Percentiles rank a stretch among this genome's conserved stretches.
Evolutionary conservation across 495 filamentous ascomycete genomes (phyloP).

Genomic region (Neurospora sp.): DNA sequence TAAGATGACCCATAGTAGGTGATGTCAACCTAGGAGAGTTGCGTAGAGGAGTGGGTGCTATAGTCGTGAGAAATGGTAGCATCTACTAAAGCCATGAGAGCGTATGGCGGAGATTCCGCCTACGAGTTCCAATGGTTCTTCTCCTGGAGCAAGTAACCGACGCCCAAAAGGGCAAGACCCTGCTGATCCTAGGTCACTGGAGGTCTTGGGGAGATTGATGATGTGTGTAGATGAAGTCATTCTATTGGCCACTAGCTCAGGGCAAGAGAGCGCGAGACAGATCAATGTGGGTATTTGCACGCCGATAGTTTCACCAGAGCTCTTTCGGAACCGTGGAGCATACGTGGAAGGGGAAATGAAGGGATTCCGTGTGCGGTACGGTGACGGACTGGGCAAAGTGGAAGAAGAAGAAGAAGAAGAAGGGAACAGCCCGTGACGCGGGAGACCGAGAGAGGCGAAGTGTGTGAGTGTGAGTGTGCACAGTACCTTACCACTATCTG

Average conservation of each 20-base stretch:
- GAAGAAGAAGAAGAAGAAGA: neutral
- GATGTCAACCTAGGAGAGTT: neutral
- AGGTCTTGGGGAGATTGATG: conserved; percentile 9
- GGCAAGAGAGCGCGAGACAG: neutral
- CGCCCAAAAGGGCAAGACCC: conserved; percentile 18
- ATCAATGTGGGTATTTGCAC: neutral
- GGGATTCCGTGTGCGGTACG: neutral
- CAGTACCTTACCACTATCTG: neutral
- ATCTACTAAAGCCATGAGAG: neutral
- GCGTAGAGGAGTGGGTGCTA: neutral
- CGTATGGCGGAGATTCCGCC: neutral
- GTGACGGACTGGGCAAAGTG: conserved; percentile 1
- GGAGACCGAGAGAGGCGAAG: conserved; percentile 1
- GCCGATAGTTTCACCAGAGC: neutral
- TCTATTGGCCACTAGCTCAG: conserved; percentile 13
- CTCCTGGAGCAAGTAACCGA: neutral
- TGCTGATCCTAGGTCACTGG: conserved; percentile 16
- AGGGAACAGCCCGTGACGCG: conserved; percentile 17
- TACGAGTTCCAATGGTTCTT: neutral
- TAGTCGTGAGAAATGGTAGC: neutral
- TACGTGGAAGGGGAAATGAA: neutral
- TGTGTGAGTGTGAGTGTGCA: neutral
- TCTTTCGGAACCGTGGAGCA: neutral
- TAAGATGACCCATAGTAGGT: neutral
- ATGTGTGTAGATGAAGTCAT: conserved; percentile 13